A percentile compares a stretch with the other conserved stretches of the same genome.
These are phyloP conservation scores for Larix kaempferi DNA, from an alignment of 75 land plant genomes.

Conservation along the genomic window DNA sequence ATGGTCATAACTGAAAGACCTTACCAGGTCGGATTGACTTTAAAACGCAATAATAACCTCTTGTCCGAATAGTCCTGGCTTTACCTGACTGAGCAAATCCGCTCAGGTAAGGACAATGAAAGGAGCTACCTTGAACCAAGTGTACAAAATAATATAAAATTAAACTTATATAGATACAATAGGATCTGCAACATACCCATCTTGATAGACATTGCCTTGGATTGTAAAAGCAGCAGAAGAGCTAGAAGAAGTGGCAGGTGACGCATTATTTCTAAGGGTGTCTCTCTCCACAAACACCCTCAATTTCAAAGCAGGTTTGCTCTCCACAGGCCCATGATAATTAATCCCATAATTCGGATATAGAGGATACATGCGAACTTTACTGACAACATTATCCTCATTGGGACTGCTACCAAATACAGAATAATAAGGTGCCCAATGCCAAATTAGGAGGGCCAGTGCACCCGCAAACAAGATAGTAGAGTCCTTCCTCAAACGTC, in stretches of 20 bases:
- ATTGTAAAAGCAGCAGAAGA: constrained; percentile 41
- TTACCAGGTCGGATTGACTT: too few species aligned
- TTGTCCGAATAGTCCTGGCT: too few species aligned
- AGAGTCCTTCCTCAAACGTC: not conserved
- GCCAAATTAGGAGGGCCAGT: constrained; percentile 1
- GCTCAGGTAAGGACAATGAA: too few species aligned
- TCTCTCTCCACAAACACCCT: constrained; percentile 7
- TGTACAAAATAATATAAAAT: not conserved
- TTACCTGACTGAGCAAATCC: too few species aligned
- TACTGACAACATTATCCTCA: not conserved
- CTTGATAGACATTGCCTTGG: constrained; percentile 64
- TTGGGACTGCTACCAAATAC: not conserved
- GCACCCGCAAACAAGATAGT: not conserved
- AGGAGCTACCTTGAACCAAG: too few species aligned
- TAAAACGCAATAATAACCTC: too few species aligned
- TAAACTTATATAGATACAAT: not conserved
- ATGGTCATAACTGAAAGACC: too few species aligned
- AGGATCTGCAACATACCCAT: constrained; percentile 55
- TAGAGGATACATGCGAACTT: constrained; percentile 27
- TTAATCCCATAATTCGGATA: constrained; percentile 21
- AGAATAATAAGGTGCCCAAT: not conserved
- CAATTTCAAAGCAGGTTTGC: constrained; percentile 26
- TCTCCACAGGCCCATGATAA: constrained; percentile 4
- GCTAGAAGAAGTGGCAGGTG: constrained; percentile 8
- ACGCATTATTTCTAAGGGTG: not conserved